Conservation (phyloP, 2,329 filamentous ascomycete species). For the Claviceps cyperi region DNA sequence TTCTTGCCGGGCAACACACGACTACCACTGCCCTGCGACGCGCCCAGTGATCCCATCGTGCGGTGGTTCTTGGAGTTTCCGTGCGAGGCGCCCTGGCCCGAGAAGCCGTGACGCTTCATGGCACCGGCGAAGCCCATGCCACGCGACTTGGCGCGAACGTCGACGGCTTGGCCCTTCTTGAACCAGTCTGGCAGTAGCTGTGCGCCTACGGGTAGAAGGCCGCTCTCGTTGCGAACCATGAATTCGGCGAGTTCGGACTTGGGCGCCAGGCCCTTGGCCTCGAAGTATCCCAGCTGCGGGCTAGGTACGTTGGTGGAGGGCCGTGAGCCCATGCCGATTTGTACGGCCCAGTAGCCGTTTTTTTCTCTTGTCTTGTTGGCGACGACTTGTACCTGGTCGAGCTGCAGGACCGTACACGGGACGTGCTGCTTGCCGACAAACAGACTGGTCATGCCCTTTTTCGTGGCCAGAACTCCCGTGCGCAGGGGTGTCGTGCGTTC, state of each 20-base stretch:
- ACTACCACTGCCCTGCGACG: conserved; percentile 81
- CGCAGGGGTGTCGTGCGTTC: conserved; percentile 49
- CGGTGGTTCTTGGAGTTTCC: conserved; percentile 92
- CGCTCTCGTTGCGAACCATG: conserved; percentile 57
- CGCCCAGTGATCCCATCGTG: conserved; percentile 78
- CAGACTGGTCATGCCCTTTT: conserved; percentile 91
- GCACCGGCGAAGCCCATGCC: conserved; percentile 93
- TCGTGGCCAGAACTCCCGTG: conserved; percentile 70
- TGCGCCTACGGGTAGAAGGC: conserved; percentile 62
- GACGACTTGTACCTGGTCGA: conserved; percentile 84
- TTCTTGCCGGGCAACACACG: conserved; percentile 91
- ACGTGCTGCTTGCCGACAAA: conserved; percentile 68
- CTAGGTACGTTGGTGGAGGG: conserved; percentile 63
- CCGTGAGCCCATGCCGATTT: conserved; percentile 68
- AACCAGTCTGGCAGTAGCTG: conserved; percentile 82
- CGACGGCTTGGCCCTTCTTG: conserved; percentile 75
- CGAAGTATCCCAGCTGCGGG: conserved; percentile 78
- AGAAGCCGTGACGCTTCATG: conserved; percentile 92
- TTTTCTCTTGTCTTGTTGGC: conserved; percentile 66
- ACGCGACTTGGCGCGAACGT: conserved; percentile 62
- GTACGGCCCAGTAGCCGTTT: conserved; percentile 90
- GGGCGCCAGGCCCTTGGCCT: conserved; percentile 64
- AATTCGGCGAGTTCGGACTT: conserved; percentile 82
- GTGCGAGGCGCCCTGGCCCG: conserved; percentile 80
- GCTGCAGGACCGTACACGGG: conserved; percentile 81